Percentiles rank a stretch among this genome's conserved stretches.
Conservation (phyloP, 2,329 filamentous ascomycete species). For the Neofusicoccum ribis region DNA sequence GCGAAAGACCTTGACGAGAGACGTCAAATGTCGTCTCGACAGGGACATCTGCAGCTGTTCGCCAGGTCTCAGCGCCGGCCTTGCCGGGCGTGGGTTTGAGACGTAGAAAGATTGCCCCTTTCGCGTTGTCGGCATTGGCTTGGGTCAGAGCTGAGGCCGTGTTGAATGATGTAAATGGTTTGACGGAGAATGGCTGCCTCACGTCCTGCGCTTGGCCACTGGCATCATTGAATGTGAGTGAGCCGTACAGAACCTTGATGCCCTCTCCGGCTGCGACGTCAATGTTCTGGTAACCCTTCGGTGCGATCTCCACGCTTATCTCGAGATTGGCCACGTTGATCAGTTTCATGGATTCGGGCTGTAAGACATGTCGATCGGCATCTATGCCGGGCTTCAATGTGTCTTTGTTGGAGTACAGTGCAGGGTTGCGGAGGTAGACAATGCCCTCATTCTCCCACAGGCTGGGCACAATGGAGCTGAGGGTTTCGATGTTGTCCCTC, state of each 20-base stretch:
- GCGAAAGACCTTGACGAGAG: background rate
- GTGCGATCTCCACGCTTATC: background rate
- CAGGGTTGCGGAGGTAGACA: background rate
- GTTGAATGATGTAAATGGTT: background rate
- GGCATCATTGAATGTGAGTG: background rate
- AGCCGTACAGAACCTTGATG: background rate
- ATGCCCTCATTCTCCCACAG: background rate
- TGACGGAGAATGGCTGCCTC: background rate
- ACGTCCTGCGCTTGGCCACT: background rate
- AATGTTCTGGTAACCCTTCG: background rate
- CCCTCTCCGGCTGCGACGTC: background rate
- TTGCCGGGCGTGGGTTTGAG: background rate
- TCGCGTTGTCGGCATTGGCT: background rate
- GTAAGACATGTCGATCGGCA: background rate
- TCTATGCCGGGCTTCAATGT: background rate
- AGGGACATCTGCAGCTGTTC: background rate
- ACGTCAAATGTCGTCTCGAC: background rate
- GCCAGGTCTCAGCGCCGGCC: background rate
- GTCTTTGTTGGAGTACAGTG: background rate
- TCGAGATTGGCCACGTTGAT: background rate
- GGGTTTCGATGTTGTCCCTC: background rate
- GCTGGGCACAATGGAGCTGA: background rate
- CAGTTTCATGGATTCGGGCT: background rate
- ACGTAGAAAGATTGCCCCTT: background rate
- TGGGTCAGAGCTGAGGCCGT: background rate